Base-by-base conservation (phyloP, 805 yeast species). In the Candida glaebosa region DNA sequence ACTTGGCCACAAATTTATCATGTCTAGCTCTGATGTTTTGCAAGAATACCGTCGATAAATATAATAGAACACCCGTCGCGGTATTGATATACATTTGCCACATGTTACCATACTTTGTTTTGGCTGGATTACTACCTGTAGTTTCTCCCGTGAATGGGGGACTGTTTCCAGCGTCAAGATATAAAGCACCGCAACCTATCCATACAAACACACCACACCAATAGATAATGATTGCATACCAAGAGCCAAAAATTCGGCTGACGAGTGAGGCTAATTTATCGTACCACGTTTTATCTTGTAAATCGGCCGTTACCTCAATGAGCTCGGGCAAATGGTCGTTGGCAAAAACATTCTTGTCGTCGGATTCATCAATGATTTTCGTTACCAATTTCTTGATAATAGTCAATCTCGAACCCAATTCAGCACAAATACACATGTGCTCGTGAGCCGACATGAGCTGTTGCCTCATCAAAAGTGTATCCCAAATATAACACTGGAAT, bases 11-110 rank as follows among this genome's bases (percentile, higher is more conserved):
- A 34, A 48, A 63, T 12, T 47, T 48, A 42, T 62, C 65, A 31
- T 69, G 69, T 41, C 71, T 59, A 5, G 61, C 54, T 43, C 74
- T 58, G 31, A 68, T 60, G 41, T 69, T 66, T 43, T 69, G 69
- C 25, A 69, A 47, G 39, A 69, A 63, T 19, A 61, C 34, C 14
- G 34, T n/a, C 8, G 34, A 24, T 24, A 24, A 24, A 12, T 24
- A 24, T 12, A 24, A 24, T n/a, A 31, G n/a, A 12, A 14, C 34
- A 7, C 16, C n/a, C 7, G 34, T 31, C 14, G 34, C 34, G 14
- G 16, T 31, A n/a, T 31, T 31, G 7, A 31, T 31, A 14, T 31
- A 31, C 16, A 31, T 12, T 31, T 31, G 34, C 34, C 34, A 31
- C 16, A 14, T 24, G 12, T 24, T 24, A 12, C 28, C 28, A 24